phyloP scores from a whole-genome alignment of 2,329 filamentous ascomycete genomes.

The Plectosphaerella cucumerina region DNA sequence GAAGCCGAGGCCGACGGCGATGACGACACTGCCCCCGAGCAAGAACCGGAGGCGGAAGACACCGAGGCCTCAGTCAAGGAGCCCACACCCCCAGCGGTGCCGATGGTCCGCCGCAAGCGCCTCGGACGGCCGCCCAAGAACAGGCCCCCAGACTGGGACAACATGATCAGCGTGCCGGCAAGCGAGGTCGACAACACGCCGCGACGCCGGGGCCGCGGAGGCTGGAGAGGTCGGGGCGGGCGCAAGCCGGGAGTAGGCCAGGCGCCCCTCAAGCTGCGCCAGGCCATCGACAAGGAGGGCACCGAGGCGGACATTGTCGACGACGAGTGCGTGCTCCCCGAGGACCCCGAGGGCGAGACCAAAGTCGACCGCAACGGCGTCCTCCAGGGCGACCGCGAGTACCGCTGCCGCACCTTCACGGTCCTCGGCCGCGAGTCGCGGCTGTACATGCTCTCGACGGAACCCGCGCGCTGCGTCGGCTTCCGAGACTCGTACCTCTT shows the following conservation, averaged over 20 bases:
- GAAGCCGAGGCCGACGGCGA: slow-evolving; percentile 42
- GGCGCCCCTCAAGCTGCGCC: slow-evolving; percentile 72
- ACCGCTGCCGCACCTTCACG: slow-evolving; percentile 92
- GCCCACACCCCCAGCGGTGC: slow-evolving; percentile 49
- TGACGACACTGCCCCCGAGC: slow-evolving; percentile 27
- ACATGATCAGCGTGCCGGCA: slow-evolving; percentile 51
- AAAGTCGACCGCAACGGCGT: slow-evolving; percentile 91
- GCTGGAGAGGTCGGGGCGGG: slow-evolving; percentile 66
- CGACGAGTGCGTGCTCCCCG: slow-evolving; percentile 86
- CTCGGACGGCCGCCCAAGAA: slow-evolving; percentile 87
- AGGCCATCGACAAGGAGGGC: slow-evolving; percentile 89
- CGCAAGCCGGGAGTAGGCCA: slow-evolving; percentile 66
- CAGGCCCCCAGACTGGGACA: slow-evolving; percentile 73
- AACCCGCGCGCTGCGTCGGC: slow-evolving; percentile 92
- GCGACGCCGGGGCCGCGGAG: slow-evolving; percentile 61
- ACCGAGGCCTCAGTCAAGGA: slow-evolving; percentile 40
- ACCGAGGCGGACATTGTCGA: slow-evolving; percentile 86
- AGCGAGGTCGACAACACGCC: slow-evolving; percentile 55
- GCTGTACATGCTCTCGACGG: slow-evolving; percentile 97
- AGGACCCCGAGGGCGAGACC: slow-evolving; percentile 81
- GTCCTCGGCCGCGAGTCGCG: slow-evolving; percentile 78
- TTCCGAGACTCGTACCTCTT: slow-evolving; percentile 98
- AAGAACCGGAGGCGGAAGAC: slow-evolving; percentile 33
- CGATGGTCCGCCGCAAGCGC: slow-evolving; percentile 68
- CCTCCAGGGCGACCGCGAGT: slow-evolving; percentile 79